These are phyloP conservation scores for Pezicula neosporulosa DNA, from an alignment of 2,329 filamentous ascomycete species.

Conservation along the genomic window DNA sequence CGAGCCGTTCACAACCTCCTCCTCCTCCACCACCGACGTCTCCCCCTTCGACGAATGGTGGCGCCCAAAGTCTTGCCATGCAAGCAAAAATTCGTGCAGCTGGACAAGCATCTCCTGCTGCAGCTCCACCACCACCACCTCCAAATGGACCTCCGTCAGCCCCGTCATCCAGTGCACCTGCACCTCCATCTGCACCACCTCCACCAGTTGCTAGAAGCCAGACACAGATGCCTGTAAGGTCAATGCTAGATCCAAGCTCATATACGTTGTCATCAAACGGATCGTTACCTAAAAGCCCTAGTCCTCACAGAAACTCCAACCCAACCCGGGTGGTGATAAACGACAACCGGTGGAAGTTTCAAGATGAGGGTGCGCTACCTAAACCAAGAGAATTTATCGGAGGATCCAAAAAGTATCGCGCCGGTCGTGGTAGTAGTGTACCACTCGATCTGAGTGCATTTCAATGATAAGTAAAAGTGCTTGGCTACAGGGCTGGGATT, in stretches of 20 bases:
- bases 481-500: not conserved
- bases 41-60: constrained; percentile 27
- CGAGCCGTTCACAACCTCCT: constrained; percentile 19
- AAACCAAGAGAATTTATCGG: constrained; percentile 79
- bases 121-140: constrained; percentile 33
- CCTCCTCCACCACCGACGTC: constrained; percentile 30
- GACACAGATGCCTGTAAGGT: constrained; percentile 44
- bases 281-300: constrained; percentile 41
- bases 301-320: constrained; percentile 37
- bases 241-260: constrained; percentile 70
- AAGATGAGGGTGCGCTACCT: constrained; percentile 75
- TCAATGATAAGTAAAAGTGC: constrained; percentile 9
- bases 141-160: constrained; percentile 36
- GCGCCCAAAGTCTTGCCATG: constrained; percentile 35
- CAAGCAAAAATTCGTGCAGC: constrained; percentile 42
- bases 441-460: constrained; percentile 72
- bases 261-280: constrained; percentile 72
- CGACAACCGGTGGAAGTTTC: constrained; percentile 83
- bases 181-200: constrained; percentile 37
- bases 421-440: constrained; percentile 89
- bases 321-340: constrained; percentile 56
- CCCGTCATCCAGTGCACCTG: constrained; percentile 31
- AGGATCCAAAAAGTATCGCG: constrained; percentile 76
- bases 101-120: constrained; percentile 36
- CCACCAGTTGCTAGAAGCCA: constrained; percentile 30